A percentile compares a stretch with the other conserved stretches of the same genome.
phyloP scores from a whole-genome alignment of 169 alveolate genomes.

The Theileria annulata region DNA sequence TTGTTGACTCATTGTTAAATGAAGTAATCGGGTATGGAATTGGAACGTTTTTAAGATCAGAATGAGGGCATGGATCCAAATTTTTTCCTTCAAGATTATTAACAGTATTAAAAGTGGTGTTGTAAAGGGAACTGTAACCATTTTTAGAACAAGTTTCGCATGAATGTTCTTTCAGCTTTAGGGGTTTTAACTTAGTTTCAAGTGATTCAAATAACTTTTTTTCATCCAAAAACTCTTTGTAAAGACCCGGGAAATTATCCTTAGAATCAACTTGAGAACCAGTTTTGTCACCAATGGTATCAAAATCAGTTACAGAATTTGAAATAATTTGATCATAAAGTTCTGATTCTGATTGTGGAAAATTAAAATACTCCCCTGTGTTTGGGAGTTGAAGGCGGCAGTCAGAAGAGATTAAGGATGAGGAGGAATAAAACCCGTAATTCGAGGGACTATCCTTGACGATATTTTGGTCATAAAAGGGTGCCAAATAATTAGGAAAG shows the following conservation, averaged over 20 bases:
- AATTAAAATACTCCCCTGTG: slow-evolving; percentile 21
- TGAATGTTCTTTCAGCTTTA: slow-evolving; percentile 18
- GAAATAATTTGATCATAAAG: background rate
- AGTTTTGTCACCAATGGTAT: background rate
- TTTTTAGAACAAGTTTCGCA: slow-evolving; percentile 36
- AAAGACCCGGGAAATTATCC: background rate
- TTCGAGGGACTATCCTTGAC: slow-evolving; percentile 17
- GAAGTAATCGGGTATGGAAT: background rate
- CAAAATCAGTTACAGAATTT: background rate
- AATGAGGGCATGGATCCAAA: slow-evolving; percentile 27
- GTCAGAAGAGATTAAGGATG: background rate
- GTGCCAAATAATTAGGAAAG: slow-evolving; percentile 12
- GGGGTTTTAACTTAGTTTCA: slow-evolving; percentile 2
- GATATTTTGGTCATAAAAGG: slow-evolving; percentile 20
- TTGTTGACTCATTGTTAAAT: background rate
- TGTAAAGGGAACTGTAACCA: slow-evolving; percentile 6
- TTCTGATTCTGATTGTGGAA: background rate
- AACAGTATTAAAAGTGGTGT: background rate
- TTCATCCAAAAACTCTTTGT: slow-evolving; percentile 5
- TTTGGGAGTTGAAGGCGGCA: slow-evolving; percentile 5
- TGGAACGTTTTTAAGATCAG: slow-evolving; percentile 13
- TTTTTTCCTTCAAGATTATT: background rate
- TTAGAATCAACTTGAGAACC: background rate
- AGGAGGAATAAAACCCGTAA: slow-evolving; percentile 6
- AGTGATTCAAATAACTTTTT: slow-evolving; percentile 15